These are phyloP conservation scores for Alternaria conjuncta DNA, from an alignment of 2,329 filamentous ascomycete genomes.

Conservation along the genomic window DNA sequence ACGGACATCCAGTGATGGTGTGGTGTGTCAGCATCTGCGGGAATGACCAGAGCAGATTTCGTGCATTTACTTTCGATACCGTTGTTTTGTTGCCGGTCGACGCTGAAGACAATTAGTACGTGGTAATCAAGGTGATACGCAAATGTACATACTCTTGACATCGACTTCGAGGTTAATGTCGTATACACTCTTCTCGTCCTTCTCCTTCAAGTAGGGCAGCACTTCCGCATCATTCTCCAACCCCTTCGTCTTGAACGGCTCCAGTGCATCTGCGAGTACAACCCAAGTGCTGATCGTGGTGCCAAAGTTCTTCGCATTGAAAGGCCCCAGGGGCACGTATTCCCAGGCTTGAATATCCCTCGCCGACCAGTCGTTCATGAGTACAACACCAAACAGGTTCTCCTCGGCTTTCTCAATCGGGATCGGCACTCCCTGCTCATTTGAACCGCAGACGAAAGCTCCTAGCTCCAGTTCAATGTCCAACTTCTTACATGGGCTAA, in stretches of 20 bases:
- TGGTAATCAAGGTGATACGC: background rate
- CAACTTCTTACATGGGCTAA: slow-evolving; percentile 69
- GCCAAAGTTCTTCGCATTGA: slow-evolving; percentile 84
- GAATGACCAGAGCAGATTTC: slow-evolving; percentile 80
- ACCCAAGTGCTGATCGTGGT: slow-evolving; percentile 82
- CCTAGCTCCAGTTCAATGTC: slow-evolving; percentile 85
- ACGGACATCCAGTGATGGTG: slow-evolving; percentile 74
- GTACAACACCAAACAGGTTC: slow-evolving; percentile 77
- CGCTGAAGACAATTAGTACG: slow-evolving; percentile 37
- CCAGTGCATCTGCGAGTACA: slow-evolving; percentile 76
- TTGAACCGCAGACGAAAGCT: slow-evolving; percentile 72
- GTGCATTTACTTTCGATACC: slow-evolving; percentile 66
- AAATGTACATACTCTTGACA: slow-evolving; percentile 54
- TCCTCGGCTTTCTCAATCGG: slow-evolving; percentile 69
- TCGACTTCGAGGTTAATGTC: slow-evolving; percentile 75
- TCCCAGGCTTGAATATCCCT: slow-evolving; percentile 85
- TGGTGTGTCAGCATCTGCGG: slow-evolving; percentile 84
- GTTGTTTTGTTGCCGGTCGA: slow-evolving; percentile 60
- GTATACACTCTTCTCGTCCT: slow-evolving; percentile 64
- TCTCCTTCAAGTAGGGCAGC: slow-evolving; percentile 70
- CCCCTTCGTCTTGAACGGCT: slow-evolving; percentile 66
- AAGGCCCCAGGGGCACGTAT: slow-evolving; percentile 80
- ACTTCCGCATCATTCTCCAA: slow-evolving; percentile 62
- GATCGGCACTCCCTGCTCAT: slow-evolving; percentile 69
- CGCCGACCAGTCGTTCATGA: slow-evolving; percentile 89